Evolutionary conservation across 2,329 filamentous ascomycete genomes (phyloP), one percentile per base, ranked within the genome.

Genomic region (Aspergillus sp.): DNA sequence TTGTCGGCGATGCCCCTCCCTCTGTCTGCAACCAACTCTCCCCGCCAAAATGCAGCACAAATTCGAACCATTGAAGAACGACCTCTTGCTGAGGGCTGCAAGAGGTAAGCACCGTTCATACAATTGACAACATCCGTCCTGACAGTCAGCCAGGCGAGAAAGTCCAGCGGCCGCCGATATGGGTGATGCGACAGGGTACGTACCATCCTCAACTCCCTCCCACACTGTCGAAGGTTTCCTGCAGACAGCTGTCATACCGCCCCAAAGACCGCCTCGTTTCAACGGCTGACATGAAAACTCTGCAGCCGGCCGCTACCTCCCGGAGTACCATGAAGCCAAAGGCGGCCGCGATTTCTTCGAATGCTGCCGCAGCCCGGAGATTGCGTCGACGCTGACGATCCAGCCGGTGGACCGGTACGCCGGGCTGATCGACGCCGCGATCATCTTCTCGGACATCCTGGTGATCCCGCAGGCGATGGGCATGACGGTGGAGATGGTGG

Each of bases 401-500:
- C 94, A 99, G 74, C 94, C 94, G 49, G 87, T 99, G 65, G 91
- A 97, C 64, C 91, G 94, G 49, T 99, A 87, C 70, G 87, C 82
- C 40, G 92, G 91, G 41, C 86, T 99, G 56, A 85, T 99, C 63
- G 94, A 99, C 73, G 93, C 91, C 23, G 92, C 94, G 55, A 99
- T 99, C 67, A 99, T 99, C 73, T 99, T 99, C 81, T 96, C 91
- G 52, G 94, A 99, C 71, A 99, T 99, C 60, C 84, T 99, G 34
- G 94, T 99, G 43, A 92, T 99, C 58, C 94, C 94, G 0, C 94
- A 99, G 76, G 94, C 94, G 29, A 89, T 99, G 85, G 94, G 94
- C 1, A 99, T 99, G 94, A 81, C 82, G n/a, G 94, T 99, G 23
- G 89, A 97, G 72, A 99, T 99, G 94, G 81, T 97, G 10, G 92